These are phyloP conservation scores for Psilocybe azurescens DNA, from an alignment of 768 basidiomycete genomes.

Conservation along the genomic window DNA sequence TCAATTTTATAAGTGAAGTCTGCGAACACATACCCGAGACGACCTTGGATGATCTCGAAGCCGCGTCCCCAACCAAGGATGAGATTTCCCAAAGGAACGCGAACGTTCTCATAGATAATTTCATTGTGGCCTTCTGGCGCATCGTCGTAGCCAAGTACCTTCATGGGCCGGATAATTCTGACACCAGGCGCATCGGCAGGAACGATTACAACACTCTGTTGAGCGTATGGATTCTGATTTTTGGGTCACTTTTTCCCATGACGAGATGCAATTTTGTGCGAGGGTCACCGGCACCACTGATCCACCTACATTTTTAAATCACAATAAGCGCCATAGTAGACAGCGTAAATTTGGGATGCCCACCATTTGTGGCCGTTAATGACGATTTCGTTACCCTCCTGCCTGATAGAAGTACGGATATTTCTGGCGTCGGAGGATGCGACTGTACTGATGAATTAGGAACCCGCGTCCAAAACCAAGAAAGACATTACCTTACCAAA, in stretches of 20 bases:
- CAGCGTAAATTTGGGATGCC: constrained; percentile 4
- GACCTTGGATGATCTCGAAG: constrained; percentile 98
- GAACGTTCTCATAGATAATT: constrained; percentile 92
- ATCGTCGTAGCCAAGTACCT: constrained; percentile 93
- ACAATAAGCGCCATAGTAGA: not conserved
- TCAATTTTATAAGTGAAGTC: not conserved
- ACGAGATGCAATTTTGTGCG: constrained; percentile 89
- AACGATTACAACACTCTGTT: constrained; percentile 96
- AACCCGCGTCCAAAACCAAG: constrained; percentile 1
- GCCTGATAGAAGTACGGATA: constrained; percentile 84
- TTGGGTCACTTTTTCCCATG: constrained; percentile 93
- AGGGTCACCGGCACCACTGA: constrained; percentile 95
- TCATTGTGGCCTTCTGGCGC: constrained; percentile 98
- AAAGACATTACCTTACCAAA: constrained; percentile 54
- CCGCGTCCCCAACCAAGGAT: constrained; percentile 94
- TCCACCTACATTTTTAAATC: constrained; percentile 69
- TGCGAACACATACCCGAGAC: constrained; percentile 70
- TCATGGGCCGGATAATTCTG: constrained; percentile 90
- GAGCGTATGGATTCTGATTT: constrained; percentile 77
- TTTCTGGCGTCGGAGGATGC: constrained; percentile 96
- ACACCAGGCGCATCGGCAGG: constrained; percentile 88
- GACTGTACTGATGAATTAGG: constrained; percentile 45
- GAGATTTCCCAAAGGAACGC: constrained; percentile 82
- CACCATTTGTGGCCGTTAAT: constrained; percentile 98
- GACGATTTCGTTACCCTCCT: constrained; percentile 87